phyloP scores from a whole-genome alignment of 805 yeast genomes.

The Debaryomyces tyrocola region DNA sequence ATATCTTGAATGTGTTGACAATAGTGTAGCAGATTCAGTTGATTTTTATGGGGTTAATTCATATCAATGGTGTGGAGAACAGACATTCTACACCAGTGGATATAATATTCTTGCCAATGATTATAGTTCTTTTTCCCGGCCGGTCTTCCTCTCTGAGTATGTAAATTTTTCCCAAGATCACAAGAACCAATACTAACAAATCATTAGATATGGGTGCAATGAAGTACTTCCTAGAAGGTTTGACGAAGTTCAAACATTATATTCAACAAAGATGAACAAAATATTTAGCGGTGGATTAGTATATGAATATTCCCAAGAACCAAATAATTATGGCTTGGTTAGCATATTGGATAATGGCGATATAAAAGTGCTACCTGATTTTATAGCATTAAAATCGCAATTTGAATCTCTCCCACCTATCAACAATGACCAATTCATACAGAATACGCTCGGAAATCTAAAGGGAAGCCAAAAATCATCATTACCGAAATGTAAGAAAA shows the following conservation, averaged over 20 bases:
- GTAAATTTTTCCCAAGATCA: conserved; percentile 5
- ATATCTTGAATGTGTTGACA: conserved; percentile 74
- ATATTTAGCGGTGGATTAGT: conserved; percentile 85
- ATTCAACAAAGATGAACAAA: conserved; percentile 68
- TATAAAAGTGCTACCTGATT: conserved; percentile 45
- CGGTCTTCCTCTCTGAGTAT: conserved; percentile 86
- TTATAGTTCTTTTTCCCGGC: conserved; percentile 65
- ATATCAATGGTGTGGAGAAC: conserved; percentile 87
- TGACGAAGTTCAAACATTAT: conserved; percentile 71
- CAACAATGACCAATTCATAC: conserved; percentile 19
- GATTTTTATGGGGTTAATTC: conserved; percentile 85
- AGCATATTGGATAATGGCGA: conserved; percentile 44
- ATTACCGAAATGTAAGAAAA: conserved; percentile 30
- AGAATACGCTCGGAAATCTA: conserved; percentile 15
- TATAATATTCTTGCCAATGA: conserved; percentile 62
- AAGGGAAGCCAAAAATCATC: conserved; percentile 15
- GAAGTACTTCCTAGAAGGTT: conserved; percentile 75
- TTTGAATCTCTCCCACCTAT: conserved; percentile 35
- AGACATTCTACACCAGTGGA: conserved; percentile 79
- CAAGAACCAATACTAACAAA: conserved; percentile 8
- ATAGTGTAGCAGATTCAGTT: conserved; percentile 50
- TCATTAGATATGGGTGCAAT: conserved; percentile 67
- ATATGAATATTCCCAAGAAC: conserved; percentile 77
- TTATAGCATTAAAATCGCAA: conserved; percentile 42
- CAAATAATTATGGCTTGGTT: conserved; percentile 78